A percentile compares a stretch with the other conserved stretches of the same genome.
These are phyloP conservation scores for Lachancea fermentati DNA, from an alignment of 805 yeast genomes.

Conservation along the genomic window DNA sequence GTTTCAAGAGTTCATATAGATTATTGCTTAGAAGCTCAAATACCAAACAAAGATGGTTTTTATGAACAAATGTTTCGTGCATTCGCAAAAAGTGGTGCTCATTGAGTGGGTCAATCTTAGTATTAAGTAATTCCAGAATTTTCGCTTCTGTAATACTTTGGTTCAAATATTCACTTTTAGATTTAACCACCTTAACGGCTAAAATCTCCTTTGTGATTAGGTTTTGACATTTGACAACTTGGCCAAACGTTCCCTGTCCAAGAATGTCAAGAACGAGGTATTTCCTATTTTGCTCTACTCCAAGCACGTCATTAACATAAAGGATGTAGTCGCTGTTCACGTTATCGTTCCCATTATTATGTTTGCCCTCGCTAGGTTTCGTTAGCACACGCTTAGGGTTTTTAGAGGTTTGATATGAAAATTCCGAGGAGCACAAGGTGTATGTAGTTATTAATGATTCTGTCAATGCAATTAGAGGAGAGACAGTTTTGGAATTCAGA, in stretches of 20 bases:
- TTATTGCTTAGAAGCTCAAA: slow-evolving; percentile 86
- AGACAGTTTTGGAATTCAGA: slow-evolving; percentile 54
- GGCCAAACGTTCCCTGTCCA: slow-evolving; percentile 98
- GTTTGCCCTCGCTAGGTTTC: slow-evolving; percentile 79
- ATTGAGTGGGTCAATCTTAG: slow-evolving; percentile 61
- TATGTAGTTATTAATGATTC: slow-evolving; percentile 73
- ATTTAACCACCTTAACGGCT: slow-evolving; percentile 91
- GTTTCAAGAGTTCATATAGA: slow-evolving; percentile 83
- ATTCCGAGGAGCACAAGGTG: slow-evolving; percentile 76
- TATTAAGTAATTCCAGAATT: slow-evolving; percentile 74
- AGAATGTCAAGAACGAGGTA: slow-evolving; percentile 84
- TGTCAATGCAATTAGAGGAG: slow-evolving; percentile 79
- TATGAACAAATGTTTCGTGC: slow-evolving; percentile 85
- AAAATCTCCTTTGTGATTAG: slow-evolving; percentile 75
- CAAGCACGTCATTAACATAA: slow-evolving; percentile 90
- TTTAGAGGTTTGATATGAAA: slow-evolving; percentile 73
- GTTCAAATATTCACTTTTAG: slow-evolving; percentile 83
- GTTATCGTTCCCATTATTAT: slow-evolving; percentile 82
- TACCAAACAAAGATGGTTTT: slow-evolving; percentile 87
- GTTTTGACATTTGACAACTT: slow-evolving; percentile 85
- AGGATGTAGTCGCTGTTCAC: slow-evolving; percentile 84
- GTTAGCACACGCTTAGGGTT: slow-evolving; percentile 92
- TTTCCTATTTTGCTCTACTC: slow-evolving; percentile 61
- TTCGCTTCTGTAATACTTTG: slow-evolving; percentile 90
- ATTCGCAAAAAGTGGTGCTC: slow-evolving; percentile 71